Evolutionary conservation across 2,329 filamentous ascomycete species (phyloP), one percentile per base, ranked within the genome.

Genomic region (Tolypocladium capitatum): DNA sequence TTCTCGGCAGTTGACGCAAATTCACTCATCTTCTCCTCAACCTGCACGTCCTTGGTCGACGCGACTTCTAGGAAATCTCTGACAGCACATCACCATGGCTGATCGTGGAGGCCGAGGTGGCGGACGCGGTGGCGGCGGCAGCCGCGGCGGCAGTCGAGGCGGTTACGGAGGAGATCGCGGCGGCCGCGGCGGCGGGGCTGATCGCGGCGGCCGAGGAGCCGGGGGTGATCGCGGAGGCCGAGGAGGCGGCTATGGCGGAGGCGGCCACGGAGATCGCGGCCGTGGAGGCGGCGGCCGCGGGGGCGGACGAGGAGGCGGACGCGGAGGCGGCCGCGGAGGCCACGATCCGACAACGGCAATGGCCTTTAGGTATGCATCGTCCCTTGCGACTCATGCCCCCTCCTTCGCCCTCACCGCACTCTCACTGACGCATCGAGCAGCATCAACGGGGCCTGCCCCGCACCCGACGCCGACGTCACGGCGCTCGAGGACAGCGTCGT

Each of bases 401-500:
- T n/a, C n/a, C n/a, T n/a, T n/a, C n/a, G n/a, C n/a, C n/a, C n/a
- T 28, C 5, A 4, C 5, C 27, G 7, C 16, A 2, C 16, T 18
- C 16, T 5, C 13, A 16, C 47, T 48, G n/a, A 45, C 36, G n/a
- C 31, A 6, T 14, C 4, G 33, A 43, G 8, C 36, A 64, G 65
- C 11, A 50, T 61, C 3, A 52, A 54, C 8, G 53, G 50, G 35
- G 32, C 32, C 35, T 48, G 50, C 41, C 57, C 54, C 5, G 32
- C 48, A 3, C 57, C 55, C 1, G 62, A 68, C 35, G 21, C 52
- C 18, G 31, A 50, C 11, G 53, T 68, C 30, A 56, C 57, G 1
- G 45, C 63, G 20, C 61, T 74, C 0, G 72, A 75, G 49, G 53
- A 74, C 46, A 54, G 62, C 7, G 58, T 73, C 4, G 50, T 73